Evolutionary conservation across 306 rosid species (phyloP).

Genomic region (Hippophae rhamnoides): DNA sequence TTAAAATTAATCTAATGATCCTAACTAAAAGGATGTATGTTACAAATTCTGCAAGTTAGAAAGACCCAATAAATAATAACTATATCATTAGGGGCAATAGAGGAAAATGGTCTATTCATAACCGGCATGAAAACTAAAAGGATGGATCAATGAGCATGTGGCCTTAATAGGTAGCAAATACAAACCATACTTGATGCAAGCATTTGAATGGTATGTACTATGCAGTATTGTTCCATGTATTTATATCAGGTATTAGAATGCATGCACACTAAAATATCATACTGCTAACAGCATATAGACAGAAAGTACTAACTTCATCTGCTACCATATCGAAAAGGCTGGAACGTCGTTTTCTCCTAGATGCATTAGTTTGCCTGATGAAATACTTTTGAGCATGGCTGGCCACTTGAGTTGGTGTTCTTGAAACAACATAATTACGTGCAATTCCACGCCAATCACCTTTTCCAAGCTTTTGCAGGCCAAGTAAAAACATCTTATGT

Average conservation of each 20-base stretch:
- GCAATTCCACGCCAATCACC: constrained; percentile 99
- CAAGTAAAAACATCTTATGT: constrained; percentile 93
- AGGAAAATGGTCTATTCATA: too few relatives aligned
- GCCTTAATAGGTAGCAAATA: too few relatives aligned
- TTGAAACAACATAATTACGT: constrained; percentile 78
- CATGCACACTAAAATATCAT: neutral
- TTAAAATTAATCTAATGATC: too few relatives aligned
- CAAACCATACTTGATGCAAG: too few relatives aligned
- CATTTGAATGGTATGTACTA: too few relatives aligned
- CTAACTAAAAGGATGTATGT: too few relatives aligned
- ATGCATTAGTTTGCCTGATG: constrained; percentile 84
- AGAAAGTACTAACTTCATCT: constrained; percentile 70
- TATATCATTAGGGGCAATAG: too few relatives aligned
- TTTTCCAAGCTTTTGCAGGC: constrained; percentile 93
- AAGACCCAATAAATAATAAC: too few relatives aligned
- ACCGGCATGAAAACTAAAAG: too few relatives aligned
- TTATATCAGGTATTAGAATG: neutral
- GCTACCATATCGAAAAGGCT: constrained; percentile 89
- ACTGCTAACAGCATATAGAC: constrained; percentile 12
- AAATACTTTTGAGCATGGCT: constrained; percentile 98
- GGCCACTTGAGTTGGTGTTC: constrained; percentile 99
- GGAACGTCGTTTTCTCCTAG: constrained; percentile 92
- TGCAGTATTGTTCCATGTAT: too few relatives aligned
- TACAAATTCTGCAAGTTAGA: too few relatives aligned
- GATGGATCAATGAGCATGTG: too few relatives aligned